Conservation (phyloP, 2,329 filamentous ascomycete genomes). For the Microsporum canis region DNA sequence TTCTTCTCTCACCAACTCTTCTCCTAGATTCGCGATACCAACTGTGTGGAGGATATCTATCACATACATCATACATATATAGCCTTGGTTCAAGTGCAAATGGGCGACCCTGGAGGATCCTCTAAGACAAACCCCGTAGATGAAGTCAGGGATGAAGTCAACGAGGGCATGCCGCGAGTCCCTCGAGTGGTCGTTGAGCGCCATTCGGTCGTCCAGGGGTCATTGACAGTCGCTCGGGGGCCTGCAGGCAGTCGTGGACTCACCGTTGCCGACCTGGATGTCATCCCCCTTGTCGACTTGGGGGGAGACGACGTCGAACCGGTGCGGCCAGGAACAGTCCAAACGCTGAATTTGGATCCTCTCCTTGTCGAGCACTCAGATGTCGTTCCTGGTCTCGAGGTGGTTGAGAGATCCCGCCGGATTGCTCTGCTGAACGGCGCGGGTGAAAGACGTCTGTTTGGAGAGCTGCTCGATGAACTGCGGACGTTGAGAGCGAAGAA, state of each 20-base stretch:
- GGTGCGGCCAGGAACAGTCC: background rate
- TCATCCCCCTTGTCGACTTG: no score
- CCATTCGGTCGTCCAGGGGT: background rate
- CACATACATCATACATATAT: background rate
- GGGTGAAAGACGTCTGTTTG: background rate
- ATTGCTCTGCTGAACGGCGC: background rate
- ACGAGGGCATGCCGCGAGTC: background rate
- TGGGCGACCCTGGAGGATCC: background rate
- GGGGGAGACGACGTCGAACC: background rate
- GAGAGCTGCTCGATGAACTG: background rate
- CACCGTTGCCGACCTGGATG: no score
- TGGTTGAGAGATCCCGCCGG: background rate
- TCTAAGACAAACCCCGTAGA: background rate
- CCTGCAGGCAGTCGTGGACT: no score
- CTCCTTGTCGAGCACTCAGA: background rate
- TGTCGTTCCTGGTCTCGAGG: background rate
- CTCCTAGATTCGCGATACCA: background rate
- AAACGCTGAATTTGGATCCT: background rate
- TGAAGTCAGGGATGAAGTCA: background rate
- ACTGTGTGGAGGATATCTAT: background rate
- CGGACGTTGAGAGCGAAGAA: slow-evolving; percentile 33
- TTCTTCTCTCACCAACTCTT: background rate
- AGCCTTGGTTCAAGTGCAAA: background rate
- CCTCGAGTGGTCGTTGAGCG: background rate
- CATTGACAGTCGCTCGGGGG: no score